These are phyloP conservation scores for Nigrospora sphaerica DNA, from an alignment of 2,329 filamentous ascomycete species.

Conservation along the genomic window DNA sequence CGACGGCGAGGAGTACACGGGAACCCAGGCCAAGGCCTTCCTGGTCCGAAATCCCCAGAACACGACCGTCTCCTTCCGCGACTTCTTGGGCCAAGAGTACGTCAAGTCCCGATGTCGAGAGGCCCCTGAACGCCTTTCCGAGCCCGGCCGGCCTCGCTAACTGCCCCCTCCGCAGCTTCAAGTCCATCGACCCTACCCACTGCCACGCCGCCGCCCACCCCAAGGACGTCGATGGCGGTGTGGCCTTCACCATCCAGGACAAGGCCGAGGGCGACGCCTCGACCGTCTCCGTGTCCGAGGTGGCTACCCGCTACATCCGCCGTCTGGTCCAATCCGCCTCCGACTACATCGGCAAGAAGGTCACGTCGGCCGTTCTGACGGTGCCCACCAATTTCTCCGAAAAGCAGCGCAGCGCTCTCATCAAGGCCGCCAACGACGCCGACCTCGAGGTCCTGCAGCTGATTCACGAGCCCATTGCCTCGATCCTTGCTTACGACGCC, in stretches of 20 bases:
- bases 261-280: slow-evolving; percentile 58
- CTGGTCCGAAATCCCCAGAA: slow-evolving; percentile 88
- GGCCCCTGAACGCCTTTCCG: background rate
- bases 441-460: slow-evolving; percentile 87
- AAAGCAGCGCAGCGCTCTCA: slow-evolving; percentile 75
- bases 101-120: slow-evolving; percentile 16
- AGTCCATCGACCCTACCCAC: slow-evolving; percentile 92
- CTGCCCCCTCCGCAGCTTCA: slow-evolving; percentile 53
- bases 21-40: slow-evolving; percentile 89
- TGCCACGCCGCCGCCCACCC: slow-evolving; percentile 92
- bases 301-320: slow-evolving; percentile 76
- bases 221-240: slow-evolving; percentile 60
- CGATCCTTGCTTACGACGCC: slow-evolving; percentile 86
- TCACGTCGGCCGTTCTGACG: slow-evolving; percentile 91
- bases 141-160: background rate
- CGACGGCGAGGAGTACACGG: slow-evolving; percentile 93
- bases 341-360: slow-evolving; percentile 86
- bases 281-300: slow-evolving; percentile 69
- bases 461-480: slow-evolving; percentile 84
- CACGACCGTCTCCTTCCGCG: slow-evolving; percentile 92
- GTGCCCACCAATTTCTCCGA: slow-evolving; percentile 91
- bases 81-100: slow-evolving; percentile 91
- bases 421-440: slow-evolving; percentile 69
- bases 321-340: slow-evolving; percentile 77
- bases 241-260: slow-evolving; percentile 82